Evolutionary conservation across 2,329 filamentous ascomycete genomes (phyloP).

Genomic region (Cryphonectria parasitica): DNA sequence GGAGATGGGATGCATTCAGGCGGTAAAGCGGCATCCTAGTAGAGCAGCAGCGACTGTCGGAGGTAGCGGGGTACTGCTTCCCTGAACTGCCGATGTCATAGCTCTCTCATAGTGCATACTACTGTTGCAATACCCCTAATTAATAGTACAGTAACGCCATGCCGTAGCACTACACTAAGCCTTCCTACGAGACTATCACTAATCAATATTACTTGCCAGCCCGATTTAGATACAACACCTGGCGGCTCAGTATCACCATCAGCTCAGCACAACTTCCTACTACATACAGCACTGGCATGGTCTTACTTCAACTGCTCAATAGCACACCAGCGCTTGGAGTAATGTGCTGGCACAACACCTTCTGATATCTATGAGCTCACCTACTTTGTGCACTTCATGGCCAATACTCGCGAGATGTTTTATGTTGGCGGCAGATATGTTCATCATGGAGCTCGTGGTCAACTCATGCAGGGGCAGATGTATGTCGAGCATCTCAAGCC

Average conservation of each 20-base stretch:
- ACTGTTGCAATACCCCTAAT: neutral
- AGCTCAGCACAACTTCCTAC: no score
- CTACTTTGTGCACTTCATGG: neutral
- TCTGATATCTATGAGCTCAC: neutral
- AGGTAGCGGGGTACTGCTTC: neutral
- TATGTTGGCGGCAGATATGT: constrained; percentile 13
- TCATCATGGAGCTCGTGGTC: neutral
- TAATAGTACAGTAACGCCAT: neutral
- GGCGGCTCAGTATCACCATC: no score
- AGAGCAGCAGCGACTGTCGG: neutral
- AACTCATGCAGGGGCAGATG: constrained; percentile 21
- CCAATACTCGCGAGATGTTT: constrained; percentile 7
- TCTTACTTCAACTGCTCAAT: neutral
- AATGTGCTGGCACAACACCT: neutral
- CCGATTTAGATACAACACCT: no score
- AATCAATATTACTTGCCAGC: no score
- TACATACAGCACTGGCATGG: no score
- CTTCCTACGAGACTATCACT: no score
- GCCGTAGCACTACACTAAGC: neutral
- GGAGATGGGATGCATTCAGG: neutral
- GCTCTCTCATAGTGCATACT: neutral
- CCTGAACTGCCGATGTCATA: neutral
- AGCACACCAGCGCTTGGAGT: neutral
- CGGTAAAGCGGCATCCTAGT: neutral
- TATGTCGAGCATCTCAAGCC: constrained; percentile 25